Base-by-base conservation (phyloP, 805 yeast species). In the Wickerhamomyces subpelliculosus region DNA sequence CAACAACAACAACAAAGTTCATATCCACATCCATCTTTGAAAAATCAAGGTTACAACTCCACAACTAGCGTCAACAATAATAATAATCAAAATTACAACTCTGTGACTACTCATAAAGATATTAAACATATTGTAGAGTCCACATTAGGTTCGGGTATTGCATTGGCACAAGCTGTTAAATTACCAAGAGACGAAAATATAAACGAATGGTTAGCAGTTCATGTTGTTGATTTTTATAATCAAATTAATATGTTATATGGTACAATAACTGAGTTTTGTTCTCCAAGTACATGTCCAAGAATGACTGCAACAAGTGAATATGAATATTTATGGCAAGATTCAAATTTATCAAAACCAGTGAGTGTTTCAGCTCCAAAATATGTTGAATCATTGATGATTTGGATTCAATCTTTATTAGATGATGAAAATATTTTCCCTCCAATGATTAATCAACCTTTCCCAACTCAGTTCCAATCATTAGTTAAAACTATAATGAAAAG, bases 301-400 rank as follows among this genome's bases (percentile, higher is more conserved):
- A 93, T 93, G 99, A 89, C 85, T 40, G 99, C 99, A 17, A 90
- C 97, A 0, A 93, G 83, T 44, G 97, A 89, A 64, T 90, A 88
- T 57, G 98, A 93, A 61, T 93, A 93, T 55, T 70, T 93, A 42
- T 93, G 99, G 99, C 96, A 90, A 58, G 95, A 89, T 51, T 70
- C 84, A 8, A 67, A 67, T 46, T 65, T 75, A 30, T 61, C 66
- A 41, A 78, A 81, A 43, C 97, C 98, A 1, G 76, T 85, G 8
- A 80, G 93, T 14, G 78, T 93, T 49, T 79, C 89, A 29, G 98
- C 99, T 0, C 96, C 98, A 31, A 94, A 84, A 40, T 93, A 93
- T 54, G 93, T 90, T 34, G 97, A 93, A 59, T 78, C 82, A 41
- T 72, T 93, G 46, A 87, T 93, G 95, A 77, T 75, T 46, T 93